Conservation (phyloP, 1,139 yeast species). For the Candida gigantensis region DNA sequence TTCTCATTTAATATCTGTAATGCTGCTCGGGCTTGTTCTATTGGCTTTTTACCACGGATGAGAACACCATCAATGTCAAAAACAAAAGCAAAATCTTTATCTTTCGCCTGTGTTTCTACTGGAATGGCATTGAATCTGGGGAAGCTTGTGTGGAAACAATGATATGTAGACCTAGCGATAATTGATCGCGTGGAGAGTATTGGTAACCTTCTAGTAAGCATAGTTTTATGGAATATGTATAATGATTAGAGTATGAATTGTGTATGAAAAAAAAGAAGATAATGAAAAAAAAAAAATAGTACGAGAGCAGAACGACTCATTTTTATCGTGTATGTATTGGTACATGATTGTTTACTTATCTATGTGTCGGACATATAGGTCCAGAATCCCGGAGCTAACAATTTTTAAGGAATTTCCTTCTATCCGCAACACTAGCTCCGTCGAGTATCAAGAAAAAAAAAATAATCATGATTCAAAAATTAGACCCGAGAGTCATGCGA, state of each 20-base stretch:
- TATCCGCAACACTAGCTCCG: background rate
- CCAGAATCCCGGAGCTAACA: background rate
- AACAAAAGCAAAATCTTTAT: constrained; percentile 26
- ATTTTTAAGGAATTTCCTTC: background rate
- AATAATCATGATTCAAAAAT: too few relatives aligned
- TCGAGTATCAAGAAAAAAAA: too few relatives aligned
- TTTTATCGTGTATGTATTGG: too few relatives aligned
- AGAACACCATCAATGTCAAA: constrained; percentile 86
- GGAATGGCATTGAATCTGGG: constrained; percentile 1
- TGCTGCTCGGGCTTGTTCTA: constrained; percentile 69
- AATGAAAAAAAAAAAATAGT: too few relatives aligned
- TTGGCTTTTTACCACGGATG: constrained; percentile 69
- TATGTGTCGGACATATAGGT: too few relatives aligned
- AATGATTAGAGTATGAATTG: too few relatives aligned
- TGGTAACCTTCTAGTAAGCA: constrained; percentile 7
- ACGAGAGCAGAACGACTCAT: too few relatives aligned
- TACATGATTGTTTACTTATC: too few relatives aligned
- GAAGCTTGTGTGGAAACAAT: constrained; percentile 4
- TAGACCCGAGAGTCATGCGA: too few relatives aligned
- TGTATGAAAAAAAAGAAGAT: background rate
- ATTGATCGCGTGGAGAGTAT: constrained; percentile 1
- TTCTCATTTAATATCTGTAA: constrained; percentile 54
- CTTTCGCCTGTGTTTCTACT: background rate
- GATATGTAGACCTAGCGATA: background rate
- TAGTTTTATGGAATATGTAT: too few relatives aligned